phyloP scores from a whole-genome alignment of 768 basidiomycete genomes.

The Hypsizygus marmoreus region DNA sequence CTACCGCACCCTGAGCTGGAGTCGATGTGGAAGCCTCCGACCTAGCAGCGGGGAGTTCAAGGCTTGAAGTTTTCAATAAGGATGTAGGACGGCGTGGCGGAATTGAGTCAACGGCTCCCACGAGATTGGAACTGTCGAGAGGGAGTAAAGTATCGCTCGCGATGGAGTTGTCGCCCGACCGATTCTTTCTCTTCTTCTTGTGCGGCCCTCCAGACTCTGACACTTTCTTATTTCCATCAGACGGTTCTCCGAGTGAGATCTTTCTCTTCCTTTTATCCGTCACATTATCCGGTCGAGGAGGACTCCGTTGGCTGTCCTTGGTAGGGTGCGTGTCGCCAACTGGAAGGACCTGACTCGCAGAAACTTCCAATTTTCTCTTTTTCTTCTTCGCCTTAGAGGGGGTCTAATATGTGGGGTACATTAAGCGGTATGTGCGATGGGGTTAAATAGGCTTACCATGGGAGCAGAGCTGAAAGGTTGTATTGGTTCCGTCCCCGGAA shows the following conservation, averaged over 20 bases:
- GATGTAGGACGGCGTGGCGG: background rate
- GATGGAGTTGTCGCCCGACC: background rate
- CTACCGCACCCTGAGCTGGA: background rate
- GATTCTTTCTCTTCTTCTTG: constrained; percentile 14
- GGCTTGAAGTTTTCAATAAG: no score
- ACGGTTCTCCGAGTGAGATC: background rate
- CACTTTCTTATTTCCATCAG: background rate
- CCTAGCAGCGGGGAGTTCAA: no score
- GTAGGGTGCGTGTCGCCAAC: no score
- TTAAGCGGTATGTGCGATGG: no score
- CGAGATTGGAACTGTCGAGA: background rate
- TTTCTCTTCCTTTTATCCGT: background rate
- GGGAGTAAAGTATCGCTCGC: background rate
- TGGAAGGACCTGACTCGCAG: no score
- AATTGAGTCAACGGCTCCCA: background rate
- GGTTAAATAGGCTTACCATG: constrained; percentile 5
- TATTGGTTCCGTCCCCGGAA: background rate
- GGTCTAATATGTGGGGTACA: no score
- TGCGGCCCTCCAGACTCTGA: constrained; percentile 4
- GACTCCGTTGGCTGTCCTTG: no score
- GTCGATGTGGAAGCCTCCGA: background rate
- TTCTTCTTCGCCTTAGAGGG: constrained; percentile 16
- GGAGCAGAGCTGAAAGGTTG: no score
- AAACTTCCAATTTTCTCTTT: constrained; percentile 17
- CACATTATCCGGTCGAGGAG: background rate